Conservation (phyloP, 2,329 filamentous ascomycete species). For the Aspergillus transmontanensis region DNA sequence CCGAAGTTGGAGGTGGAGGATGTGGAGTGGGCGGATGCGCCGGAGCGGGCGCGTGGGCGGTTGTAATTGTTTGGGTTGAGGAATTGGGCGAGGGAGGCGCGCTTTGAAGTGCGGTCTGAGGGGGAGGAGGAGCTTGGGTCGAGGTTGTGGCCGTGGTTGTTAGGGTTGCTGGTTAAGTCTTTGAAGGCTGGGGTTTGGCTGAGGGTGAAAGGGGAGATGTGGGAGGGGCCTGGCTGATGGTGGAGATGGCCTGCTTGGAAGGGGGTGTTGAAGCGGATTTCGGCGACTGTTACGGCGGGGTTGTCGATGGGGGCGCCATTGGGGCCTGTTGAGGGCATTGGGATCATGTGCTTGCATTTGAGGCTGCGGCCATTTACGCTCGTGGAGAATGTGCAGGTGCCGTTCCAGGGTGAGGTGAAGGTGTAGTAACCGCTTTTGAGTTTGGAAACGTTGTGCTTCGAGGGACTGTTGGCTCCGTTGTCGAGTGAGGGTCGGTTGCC, state of each 20-base stretch:
- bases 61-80: conserved; percentile 34
- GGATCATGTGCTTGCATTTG: conserved; percentile 72
- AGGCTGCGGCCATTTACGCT: conserved; percentile 73
- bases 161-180: conserved; percentile 11
- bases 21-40: conserved; percentile 21
- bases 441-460: conserved; percentile 25
- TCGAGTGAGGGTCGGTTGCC: conserved; percentile 21
- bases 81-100: conserved; percentile 32
- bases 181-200: conserved; percentile 21
- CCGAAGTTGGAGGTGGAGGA: conserved; percentile 22
- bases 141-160: background rate
- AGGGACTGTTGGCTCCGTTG: conserved; percentile 15
- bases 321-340: conserved; percentile 26
- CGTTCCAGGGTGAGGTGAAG: conserved; percentile 85
- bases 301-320: conserved; percentile 16
- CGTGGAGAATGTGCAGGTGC: conserved; percentile 81
- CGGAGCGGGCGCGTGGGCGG: conserved; percentile 31
- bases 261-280: conserved; percentile 87
- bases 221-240: conserved; percentile 25
- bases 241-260: conserved; percentile 46
- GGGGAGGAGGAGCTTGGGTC: conserved; percentile 4
- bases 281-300: conserved; percentile 65
- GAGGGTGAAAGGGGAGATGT: conserved; percentile 25
- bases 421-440: conserved; percentile 60
- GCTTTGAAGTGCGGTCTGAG: conserved; percentile 26